Evolutionary conservation across 345 rosid genomes (phyloP).

Genomic region (Acer campestre): DNA sequence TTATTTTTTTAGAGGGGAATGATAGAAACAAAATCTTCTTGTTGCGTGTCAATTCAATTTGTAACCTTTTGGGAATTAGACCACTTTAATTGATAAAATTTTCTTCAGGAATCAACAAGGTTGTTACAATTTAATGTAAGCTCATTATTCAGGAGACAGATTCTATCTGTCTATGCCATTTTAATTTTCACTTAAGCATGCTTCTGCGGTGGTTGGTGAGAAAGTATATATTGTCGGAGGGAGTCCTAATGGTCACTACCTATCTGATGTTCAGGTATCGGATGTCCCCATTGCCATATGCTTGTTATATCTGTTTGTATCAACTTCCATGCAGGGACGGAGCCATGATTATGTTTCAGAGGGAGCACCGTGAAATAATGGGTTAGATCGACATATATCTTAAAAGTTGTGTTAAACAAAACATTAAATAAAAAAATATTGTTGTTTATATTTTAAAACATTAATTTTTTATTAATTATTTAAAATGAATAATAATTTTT

Average conservation of each 20-base stretch:
- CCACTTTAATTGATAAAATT: not conserved
- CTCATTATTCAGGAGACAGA: not conserved
- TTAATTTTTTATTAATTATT: too few species aligned
- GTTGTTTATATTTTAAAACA: too few species aligned
- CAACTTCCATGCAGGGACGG: too few species aligned
- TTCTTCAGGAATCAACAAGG: not conserved
- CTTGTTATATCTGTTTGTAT: conserved; percentile 16
- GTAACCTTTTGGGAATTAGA: conserved; percentile 1
- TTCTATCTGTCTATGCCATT: conserved; percentile 15
- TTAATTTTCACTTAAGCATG: conserved; percentile 57
- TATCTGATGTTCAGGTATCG: conserved; percentile 87
- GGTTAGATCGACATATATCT: too few species aligned
- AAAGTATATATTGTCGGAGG: conserved; percentile 79
- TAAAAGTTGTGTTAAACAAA: too few species aligned
- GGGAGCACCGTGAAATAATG: too few species aligned
- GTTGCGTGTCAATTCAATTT: not conserved
- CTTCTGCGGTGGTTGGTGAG: conserved; percentile 70
- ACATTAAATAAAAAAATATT: too few species aligned
- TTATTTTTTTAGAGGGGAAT: not conserved
- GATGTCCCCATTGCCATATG: conserved; percentile 5
- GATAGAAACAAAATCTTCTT: not conserved
- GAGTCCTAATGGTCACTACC: conserved; percentile 87
- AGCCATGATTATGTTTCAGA: too few species aligned
- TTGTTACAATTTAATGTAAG: not conserved
- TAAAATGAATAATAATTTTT: too few species aligned